Base-by-base conservation (phyloP, 257 asterid genomes). In the Gentiana dahurica region DNA sequence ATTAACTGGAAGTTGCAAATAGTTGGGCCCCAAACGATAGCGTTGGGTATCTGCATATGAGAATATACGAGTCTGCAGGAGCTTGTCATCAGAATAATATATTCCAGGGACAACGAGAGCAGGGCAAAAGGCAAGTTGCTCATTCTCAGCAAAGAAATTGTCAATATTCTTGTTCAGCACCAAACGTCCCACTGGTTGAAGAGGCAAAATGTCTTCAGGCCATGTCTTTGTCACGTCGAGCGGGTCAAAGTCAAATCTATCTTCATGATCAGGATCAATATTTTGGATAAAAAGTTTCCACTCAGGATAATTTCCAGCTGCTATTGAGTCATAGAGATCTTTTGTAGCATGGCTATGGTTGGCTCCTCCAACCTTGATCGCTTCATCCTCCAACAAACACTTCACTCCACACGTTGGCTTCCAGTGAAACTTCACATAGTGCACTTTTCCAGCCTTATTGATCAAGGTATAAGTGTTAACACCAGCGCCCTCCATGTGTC, bases 391-490 rank as follows among this genome's bases (percentile, higher is more conserved):
- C 71, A 80, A 62, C 54, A 92, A 77, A 65, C 83, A 77, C 70
- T 88, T 92, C 55, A 92, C 94, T 35, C 95, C 98, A 67, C 97
- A 92, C 39, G 98, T 92, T 8, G 98, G 98, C 81, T 75, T 92
- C 98, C 98, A 92, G 60, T 88, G 97, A 76, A 92, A 92, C 60
- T 92, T 92, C 63, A 92, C 97, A 54, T 88, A 88, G 53, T 80
- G 77, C 12, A 68, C 88, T 74, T 92, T 92, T 15, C 98, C 98
- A 15, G 80, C 89, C 74, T 79, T 92, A 87, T 80, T 85, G 66
- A 92, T 85, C 34, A 92, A 78, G 32, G 86, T 87, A 57, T 83
- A 92, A 47, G 98, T 83, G 77, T 92, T 75, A 37, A 92, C 98
- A 33, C 98, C 94, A 57, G 74, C 88, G 51, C 98, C 98, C 2